These are phyloP conservation scores for Penicillium sp. DNA, from an alignment of 2,329 filamentous ascomycete species.

Conservation along the genomic window DNA sequence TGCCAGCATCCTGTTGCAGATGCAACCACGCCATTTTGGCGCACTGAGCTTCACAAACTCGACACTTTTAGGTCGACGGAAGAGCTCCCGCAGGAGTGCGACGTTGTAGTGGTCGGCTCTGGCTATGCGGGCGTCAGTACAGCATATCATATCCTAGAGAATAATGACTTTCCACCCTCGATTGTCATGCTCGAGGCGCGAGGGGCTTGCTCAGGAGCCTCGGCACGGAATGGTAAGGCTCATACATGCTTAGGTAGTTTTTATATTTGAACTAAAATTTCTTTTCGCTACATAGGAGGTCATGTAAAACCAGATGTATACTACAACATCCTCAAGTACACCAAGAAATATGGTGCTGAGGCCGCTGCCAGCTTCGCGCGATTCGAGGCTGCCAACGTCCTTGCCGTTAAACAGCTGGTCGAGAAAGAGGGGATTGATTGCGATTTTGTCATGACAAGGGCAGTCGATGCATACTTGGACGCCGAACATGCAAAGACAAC, in stretches of 20 bases:
- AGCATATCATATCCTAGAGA: slow-evolving; percentile 27
- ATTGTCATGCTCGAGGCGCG: slow-evolving; percentile 34
- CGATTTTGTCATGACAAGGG: slow-evolving; percentile 37
- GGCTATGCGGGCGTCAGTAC: slow-evolving; percentile 33
- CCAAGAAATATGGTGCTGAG: slow-evolving; percentile 30
- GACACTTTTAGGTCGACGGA: slow-evolving; percentile 24
- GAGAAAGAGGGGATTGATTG: slow-evolving; percentile 41
- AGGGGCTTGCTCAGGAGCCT: slow-evolving; percentile 33
- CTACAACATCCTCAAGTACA: slow-evolving; percentile 30
- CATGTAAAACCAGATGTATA: slow-evolving; percentile 44
- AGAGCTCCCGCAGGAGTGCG: slow-evolving; percentile 22
- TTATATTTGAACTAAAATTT: background rate
- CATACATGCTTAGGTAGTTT: background rate
- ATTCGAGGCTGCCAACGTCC: slow-evolving; percentile 39
- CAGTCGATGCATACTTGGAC: slow-evolving; percentile 36
- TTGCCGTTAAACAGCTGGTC: slow-evolving; percentile 35
- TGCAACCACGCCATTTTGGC: slow-evolving; percentile 36
- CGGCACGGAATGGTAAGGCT: slow-evolving; percentile 32
- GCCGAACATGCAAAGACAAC: slow-evolving; percentile 28
- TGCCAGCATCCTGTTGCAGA: slow-evolving; percentile 23
- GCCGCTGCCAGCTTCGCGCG: slow-evolving; percentile 35
- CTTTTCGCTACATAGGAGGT: slow-evolving; percentile 20
- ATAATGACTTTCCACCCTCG: slow-evolving; percentile 20
- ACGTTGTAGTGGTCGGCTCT: slow-evolving; percentile 33
- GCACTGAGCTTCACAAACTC: slow-evolving; percentile 29